These are phyloP conservation scores for Leptomonas pyrrhocoris DNA, from an alignment of 208 protist genomes.

Conservation along the genomic window DNA sequence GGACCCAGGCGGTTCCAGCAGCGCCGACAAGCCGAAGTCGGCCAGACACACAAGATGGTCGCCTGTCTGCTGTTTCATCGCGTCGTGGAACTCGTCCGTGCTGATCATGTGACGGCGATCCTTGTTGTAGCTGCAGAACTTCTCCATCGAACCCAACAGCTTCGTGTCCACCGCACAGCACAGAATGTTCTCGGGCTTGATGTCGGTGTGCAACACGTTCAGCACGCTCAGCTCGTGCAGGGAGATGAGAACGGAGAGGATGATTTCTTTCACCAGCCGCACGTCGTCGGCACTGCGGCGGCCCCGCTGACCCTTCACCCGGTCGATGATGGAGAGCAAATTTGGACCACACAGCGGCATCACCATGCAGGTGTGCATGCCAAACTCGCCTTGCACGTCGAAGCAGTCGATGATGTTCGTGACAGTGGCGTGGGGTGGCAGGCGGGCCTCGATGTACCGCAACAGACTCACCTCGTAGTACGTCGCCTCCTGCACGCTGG, in stretches of 20 bases:
- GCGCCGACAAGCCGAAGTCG: conserved; percentile 80
- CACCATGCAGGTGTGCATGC: conserved; percentile 80
- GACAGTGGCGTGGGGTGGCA: conserved; percentile 37
- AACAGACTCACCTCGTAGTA: conserved; percentile 81
- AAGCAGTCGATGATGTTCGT: conserved; percentile 84
- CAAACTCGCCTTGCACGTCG: conserved; percentile 65
- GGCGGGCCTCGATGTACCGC: conserved; percentile 53
- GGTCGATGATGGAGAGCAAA: conserved; percentile 82
- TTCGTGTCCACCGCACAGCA: conserved; percentile 67
- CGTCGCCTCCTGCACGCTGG: conserved; percentile 55
- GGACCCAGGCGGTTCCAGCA: conserved; percentile 52
- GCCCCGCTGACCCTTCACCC: conserved; percentile 46
- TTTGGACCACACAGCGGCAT: conserved; percentile 84
- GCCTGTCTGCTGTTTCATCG: conserved; percentile 34
- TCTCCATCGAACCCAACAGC: conserved; percentile 65
- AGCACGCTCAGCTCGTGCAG: conserved; percentile 70
- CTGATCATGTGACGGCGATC: conserved; percentile 47
- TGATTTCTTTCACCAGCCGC: conserved; percentile 76
- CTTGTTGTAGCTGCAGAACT: conserved; percentile 66
- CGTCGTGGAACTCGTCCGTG: conserved; percentile 28
- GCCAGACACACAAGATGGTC: conserved; percentile 67
- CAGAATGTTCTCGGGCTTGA: conserved; percentile 93
- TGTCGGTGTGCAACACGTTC: conserved; percentile 92
- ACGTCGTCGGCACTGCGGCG: conserved; percentile 64
- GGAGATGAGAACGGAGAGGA: conserved; percentile 67